These are phyloP conservation scores for Irineochytrium annulatum DNA, from an alignment of 192 early-diverging fungal species.

Conservation along the genomic window DNA sequence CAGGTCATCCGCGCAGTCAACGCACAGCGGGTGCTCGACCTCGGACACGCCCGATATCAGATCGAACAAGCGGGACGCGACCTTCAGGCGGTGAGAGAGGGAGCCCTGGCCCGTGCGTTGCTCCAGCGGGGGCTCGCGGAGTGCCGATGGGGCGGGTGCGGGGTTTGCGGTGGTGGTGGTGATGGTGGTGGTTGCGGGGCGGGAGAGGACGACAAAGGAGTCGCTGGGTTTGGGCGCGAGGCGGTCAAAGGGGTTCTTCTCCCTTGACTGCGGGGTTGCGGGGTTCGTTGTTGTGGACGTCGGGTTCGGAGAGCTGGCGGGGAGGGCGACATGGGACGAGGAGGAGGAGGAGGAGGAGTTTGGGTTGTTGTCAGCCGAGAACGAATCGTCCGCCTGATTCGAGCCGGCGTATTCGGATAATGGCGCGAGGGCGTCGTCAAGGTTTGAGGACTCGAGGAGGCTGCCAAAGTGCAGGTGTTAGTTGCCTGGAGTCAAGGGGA, in stretches of 20 bases:
- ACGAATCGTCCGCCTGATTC: no score
- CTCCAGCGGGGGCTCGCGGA: conserved; percentile 1
- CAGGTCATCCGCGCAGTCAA: conserved; percentile 84
- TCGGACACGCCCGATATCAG: conserved; percentile 69
- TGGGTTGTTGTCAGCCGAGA: no score
- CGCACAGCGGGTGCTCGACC: conserved; percentile 81
- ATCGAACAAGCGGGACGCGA: conserved; percentile 70
- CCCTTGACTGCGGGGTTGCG: no score
- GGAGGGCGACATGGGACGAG: no score
- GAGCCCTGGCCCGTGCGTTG: conserved; percentile 14
- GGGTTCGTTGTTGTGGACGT: no score
- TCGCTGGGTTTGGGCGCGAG: conserved; percentile 33
- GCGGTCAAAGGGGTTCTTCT: conserved; percentile 1
- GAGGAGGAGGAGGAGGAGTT: no score
- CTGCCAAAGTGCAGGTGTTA: conserved; percentile 22
- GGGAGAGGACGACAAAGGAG: conserved; percentile 58
- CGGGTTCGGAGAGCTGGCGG: no score
- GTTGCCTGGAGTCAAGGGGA: conserved; percentile 22
- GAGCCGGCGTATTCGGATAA: no score
- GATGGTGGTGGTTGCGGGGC: conserved; percentile 41
- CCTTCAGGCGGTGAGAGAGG: conserved; percentile 53
- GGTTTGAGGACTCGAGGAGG: background rate
- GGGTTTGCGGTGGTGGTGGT: background rate
- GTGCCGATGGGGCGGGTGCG: no score
- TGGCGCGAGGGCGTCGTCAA: background rate